Percentiles rank a stretch among this genome's conserved stretches.
These are phyloP conservation scores for Coemansia sp. DNA, from an alignment of 192 early-diverging fungal species.

Conservation along the genomic window DNA sequence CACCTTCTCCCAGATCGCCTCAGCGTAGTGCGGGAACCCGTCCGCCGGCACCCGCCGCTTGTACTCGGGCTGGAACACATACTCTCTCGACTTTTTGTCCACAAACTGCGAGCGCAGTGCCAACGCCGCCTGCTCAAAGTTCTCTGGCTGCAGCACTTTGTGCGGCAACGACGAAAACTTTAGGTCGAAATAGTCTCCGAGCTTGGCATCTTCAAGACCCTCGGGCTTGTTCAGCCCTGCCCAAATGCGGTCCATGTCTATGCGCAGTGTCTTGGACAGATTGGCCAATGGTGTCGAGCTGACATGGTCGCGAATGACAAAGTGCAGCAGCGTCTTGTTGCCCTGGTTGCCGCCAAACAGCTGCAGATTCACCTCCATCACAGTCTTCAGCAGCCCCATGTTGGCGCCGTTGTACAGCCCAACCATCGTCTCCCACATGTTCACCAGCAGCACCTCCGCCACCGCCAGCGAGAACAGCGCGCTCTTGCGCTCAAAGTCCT, in stretches of 20 bases:
- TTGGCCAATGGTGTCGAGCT: slow-evolving; percentile 81
- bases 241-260: slow-evolving; percentile 92
- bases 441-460: slow-evolving; percentile 92
- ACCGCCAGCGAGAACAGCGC: slow-evolving; percentile 96
- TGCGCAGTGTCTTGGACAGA: slow-evolving; percentile 72
- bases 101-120: slow-evolving; percentile 74
- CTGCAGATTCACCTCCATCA: slow-evolving; percentile 98
- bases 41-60: slow-evolving; percentile 94
- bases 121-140: slow-evolving; percentile 73
- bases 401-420: slow-evolving; percentile 99
- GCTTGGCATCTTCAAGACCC: slow-evolving; percentile 70
- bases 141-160: slow-evolving; percentile 79
- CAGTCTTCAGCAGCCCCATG: slow-evolving; percentile 97
- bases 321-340: slow-evolving; percentile 90
- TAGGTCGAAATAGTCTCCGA: slow-evolving; percentile 91
- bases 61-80: slow-evolving; percentile 82
- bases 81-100: slow-evolving; percentile 66
- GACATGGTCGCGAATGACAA: slow-evolving; percentile 96
- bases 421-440: slow-evolving; percentile 98
- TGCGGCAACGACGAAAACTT: slow-evolving; percentile 88
- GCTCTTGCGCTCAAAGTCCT: slow-evolving; percentile 98
- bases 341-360: slow-evolving; percentile 84
- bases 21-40: slow-evolving; percentile 90
- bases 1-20: slow-evolving; percentile 95
- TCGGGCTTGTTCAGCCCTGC: slow-evolving; percentile 82